Conservation (phyloP, 441 rosid genomes). For the Pelargonium myrrhifolium region DNA sequence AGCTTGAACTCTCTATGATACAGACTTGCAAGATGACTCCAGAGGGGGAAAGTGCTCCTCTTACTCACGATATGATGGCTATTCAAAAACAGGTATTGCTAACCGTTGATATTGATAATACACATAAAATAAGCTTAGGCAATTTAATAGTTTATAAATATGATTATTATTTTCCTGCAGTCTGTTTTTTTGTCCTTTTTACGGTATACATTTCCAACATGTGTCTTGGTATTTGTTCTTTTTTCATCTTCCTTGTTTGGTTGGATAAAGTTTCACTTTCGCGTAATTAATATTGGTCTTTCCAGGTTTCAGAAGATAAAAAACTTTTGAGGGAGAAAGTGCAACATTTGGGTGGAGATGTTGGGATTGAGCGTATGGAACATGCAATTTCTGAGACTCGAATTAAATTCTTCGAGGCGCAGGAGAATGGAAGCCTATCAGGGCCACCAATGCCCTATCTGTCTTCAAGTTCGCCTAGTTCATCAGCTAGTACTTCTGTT, state of each 20-base stretch:
- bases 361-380: slow-evolving; percentile 79
- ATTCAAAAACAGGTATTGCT: slow-evolving; percentile 59
- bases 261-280: too few species aligned
- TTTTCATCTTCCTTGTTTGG: too few species aligned
- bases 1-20: slow-evolving; percentile 96
- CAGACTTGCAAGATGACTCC: slow-evolving; percentile 69
- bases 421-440: slow-evolving; percentile 50
- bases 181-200: background rate
- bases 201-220: background rate
- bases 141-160: too few species aligned
- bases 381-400: slow-evolving; percentile 63
- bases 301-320: slow-evolving; percentile 79
- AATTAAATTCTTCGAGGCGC: slow-evolving; percentile 45
- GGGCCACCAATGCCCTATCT: slow-evolving; percentile 42
- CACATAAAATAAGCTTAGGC: too few species aligned
- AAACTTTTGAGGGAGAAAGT: slow-evolving; percentile 78
- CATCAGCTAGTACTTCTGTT: slow-evolving; percentile 26
- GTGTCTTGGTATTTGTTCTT: background rate
- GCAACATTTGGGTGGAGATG: slow-evolving; percentile 65
- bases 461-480: slow-evolving; percentile 37
- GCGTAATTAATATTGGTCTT: slow-evolving; percentile 7
- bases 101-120: slow-evolving; percentile 3
- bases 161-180: too few species aligned
- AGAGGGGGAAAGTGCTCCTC: slow-evolving; percentile 43
- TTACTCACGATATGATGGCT: slow-evolving; percentile 86